Evolutionary conservation across 306 rosid species (phyloP), one percentile per base, ranked within the genome.

Genomic region (Canavalia ensiformis): DNA sequence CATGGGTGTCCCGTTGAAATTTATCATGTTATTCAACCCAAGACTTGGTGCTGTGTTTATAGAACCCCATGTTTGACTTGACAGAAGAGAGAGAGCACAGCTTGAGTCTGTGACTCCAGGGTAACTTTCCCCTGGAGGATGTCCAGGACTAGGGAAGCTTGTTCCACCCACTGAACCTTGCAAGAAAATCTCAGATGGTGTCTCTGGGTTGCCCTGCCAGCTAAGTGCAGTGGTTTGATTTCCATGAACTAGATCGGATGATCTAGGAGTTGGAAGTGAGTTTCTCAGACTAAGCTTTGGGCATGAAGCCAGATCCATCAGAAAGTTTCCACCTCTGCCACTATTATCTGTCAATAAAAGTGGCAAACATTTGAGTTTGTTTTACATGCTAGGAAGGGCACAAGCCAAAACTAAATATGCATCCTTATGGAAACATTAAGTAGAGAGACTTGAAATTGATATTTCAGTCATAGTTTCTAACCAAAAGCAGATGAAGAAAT

Each of bases 1-100:
- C 88, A 86, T 66, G 75, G 94, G 88, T 65, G 92, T 66, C 73
- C 87, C 91, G 31, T 78, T 87, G 64, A 92, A 81, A 86, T 88
- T 91, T 64, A 89, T 60, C 76, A 84, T 86, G 86, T 76, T 80
- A 30, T 84, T 90, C 80, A 84, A 79, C 84, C 84, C 93, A 59
- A 84, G 88, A 85, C 90, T 83, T 52, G 89, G 85, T 66, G 82
- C 82, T 72, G 87, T 87, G 88, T 85, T 87, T 88, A 91, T 82
- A 72, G 94, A 87, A 88, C 83, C 92, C 97, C 97, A 92, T 75
- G 97, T 63, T 87, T 95, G 91, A 84, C 84, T 92, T 92, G 98
- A 95, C 98, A 95, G 97, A 95, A 92, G 98, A 91, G 98, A 95
- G 97, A 90, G 98, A 92, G 98, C 98, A 94, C 98, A 90, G 83